phyloP scores from a whole-genome alignment of 2,329 filamentous ascomycete species.

The Colletotrichum filicis region DNA sequence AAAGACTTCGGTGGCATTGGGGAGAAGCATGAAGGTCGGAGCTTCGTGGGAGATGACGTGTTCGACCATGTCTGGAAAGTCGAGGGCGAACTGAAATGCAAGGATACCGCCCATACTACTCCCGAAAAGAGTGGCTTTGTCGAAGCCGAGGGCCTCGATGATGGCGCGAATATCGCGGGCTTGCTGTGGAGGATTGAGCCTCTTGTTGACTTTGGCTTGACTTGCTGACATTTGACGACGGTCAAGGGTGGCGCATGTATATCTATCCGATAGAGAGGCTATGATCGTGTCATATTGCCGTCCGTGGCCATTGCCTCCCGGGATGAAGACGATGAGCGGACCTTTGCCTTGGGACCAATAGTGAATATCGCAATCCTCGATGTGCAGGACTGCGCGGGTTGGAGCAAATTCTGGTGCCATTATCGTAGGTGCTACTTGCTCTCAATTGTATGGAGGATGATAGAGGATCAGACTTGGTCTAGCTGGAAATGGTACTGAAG shows the following conservation, averaged over 20 bases:
- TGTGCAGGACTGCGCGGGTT: constrained; percentile 38
- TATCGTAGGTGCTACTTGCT: no score
- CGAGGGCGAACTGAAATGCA: constrained; percentile 43
- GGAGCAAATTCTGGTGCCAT: constrained; percentile 37
- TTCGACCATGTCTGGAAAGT: constrained; percentile 42
- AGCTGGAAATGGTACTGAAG: no score
- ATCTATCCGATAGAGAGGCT: constrained; percentile 39
- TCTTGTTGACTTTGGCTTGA: constrained; percentile 38
- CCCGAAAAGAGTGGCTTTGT: constrained; percentile 42
- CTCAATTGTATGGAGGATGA: no score
- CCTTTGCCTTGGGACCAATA: constrained; percentile 45
- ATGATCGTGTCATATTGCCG: constrained; percentile 45
- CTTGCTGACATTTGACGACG: constrained; percentile 47
- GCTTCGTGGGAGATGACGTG: constrained; percentile 47
- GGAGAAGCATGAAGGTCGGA: constrained; percentile 40
- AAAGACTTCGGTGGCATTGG: constrained; percentile 38
- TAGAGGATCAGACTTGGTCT: background rate
- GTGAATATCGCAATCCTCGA: constrained; percentile 45
- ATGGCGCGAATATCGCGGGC: constrained; percentile 44
- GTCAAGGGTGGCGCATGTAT: constrained; percentile 46
- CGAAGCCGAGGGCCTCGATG: constrained; percentile 41
- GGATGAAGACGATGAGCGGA: constrained; percentile 45
- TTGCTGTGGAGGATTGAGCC: constrained; percentile 43
- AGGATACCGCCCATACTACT: constrained; percentile 45
- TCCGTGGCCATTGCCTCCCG: constrained; percentile 47